Evolutionary conservation across 345 rosid species (phyloP).

Genomic region (Abelmoschus esculentus): DNA sequence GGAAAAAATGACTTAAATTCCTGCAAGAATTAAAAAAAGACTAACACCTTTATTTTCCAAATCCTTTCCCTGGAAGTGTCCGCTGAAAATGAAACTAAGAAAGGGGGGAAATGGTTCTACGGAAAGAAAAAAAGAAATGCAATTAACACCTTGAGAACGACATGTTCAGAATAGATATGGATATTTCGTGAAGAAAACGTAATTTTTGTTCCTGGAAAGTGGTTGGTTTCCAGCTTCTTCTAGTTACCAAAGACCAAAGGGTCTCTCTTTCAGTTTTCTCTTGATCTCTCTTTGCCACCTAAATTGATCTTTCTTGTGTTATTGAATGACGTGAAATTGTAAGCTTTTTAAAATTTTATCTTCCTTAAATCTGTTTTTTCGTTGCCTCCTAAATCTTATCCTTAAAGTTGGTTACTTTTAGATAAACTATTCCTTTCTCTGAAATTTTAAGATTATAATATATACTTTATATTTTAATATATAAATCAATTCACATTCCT

Average conservation of each 20-base stretch:
- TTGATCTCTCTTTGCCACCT: neutral
- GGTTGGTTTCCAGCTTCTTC: conserved; percentile 11
- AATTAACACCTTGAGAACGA: conserved; percentile 39
- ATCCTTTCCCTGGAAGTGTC: neutral
- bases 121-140: neutral
- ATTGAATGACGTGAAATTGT: neutral
- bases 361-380: too few relatives aligned
- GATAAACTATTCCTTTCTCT: neutral
- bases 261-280: neutral
- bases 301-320: neutral
- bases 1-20: conserved; percentile 30
- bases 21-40: conserved; percentile 16
- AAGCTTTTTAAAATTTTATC: neutral
- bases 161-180: conserved; percentile 24
- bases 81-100: neutral
- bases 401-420: neutral
- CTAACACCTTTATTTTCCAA: neutral
- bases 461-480: neutral
- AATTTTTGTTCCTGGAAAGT: conserved; percentile 19
- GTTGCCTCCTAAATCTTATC: neutral
- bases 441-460: neutral
- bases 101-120: neutral
- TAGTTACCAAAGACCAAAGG: conserved; percentile 13
- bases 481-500: neutral
- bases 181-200: neutral